phyloP scores from a whole-genome alignment of 2,329 filamentous ascomycete species.

The Arachnopeziza araneosa region DNA sequence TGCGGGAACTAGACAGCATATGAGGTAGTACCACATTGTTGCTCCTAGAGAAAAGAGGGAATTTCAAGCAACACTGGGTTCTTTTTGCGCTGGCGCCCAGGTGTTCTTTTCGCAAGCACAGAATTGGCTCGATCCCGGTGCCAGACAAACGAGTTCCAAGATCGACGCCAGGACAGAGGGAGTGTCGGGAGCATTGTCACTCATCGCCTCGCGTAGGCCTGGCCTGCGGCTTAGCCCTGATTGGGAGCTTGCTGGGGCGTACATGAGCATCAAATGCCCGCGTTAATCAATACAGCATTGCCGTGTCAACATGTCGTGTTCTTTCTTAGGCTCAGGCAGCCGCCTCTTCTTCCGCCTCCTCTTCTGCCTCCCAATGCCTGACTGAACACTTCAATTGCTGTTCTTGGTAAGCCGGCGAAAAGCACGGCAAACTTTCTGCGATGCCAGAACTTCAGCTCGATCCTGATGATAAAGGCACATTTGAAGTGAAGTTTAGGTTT shows the following conservation, averaged over 20 bases:
- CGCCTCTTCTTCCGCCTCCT: too few relatives aligned
- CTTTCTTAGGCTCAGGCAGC: too few relatives aligned
- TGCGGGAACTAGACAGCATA: not conserved
- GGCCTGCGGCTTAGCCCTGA: not conserved
- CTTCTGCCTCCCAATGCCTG: too few relatives aligned
- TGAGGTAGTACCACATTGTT: not conserved
- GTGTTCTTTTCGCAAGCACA: not conserved
- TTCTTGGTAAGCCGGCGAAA: too few relatives aligned
- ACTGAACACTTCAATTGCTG: too few relatives aligned
- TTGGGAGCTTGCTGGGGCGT: not conserved
- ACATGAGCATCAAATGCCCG: not conserved
- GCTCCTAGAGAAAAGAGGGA: not conserved
- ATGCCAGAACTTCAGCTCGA: too few relatives aligned
- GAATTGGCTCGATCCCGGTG: slow-evolving; percentile 1
- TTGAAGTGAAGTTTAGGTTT: not conserved
- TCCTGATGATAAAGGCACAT: not conserved
- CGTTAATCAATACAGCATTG: not conserved
- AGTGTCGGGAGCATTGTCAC: not conserved
- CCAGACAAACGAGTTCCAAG: not conserved
- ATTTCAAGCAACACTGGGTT: not conserved
- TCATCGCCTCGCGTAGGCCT: not conserved
- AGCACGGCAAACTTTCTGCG: too few relatives aligned
- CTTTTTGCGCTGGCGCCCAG: not conserved
- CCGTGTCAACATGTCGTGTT: too few relatives aligned
- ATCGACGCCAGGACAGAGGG: not conserved